Percentiles rank a stretch among this genome's conserved stretches.
Conservation (phyloP, 2,329 filamentous ascomycete species). For the Nothophoma quercina region DNA sequence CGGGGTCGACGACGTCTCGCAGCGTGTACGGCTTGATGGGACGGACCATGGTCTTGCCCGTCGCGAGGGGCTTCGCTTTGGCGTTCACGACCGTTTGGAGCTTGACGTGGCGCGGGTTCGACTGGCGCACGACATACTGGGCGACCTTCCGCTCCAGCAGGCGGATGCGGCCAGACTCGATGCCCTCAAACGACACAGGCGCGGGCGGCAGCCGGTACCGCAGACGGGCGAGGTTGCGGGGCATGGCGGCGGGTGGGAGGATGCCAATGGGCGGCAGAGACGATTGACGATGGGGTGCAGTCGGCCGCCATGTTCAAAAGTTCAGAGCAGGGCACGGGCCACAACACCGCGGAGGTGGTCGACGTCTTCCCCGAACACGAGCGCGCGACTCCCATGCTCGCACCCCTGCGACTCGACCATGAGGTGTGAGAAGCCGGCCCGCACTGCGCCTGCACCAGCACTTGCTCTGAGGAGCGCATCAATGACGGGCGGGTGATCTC, state of each 20-base stretch:
- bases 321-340: slow-evolving; percentile 9
- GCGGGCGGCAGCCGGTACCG: slow-evolving; percentile 31
- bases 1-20: slow-evolving; percentile 49
- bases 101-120: slow-evolving; percentile 33
- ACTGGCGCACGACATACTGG: slow-evolving; percentile 34
- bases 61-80: slow-evolving; percentile 31
- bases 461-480: not conserved
- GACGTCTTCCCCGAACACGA: slow-evolving; percentile 1
- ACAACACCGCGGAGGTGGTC: slow-evolving; percentile 21
- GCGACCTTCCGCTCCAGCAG: slow-evolving; percentile 24
- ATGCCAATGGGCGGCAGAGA: slow-evolving; percentile 19
- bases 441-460: slow-evolving; percentile 6
- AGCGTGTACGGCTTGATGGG: slow-evolving; percentile 46
- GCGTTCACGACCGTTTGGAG: slow-evolving; percentile 36
- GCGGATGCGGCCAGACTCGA: slow-evolving; percentile 10
- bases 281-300: slow-evolving; percentile 5
- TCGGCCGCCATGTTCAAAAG: slow-evolving; percentile 10
- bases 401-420: slow-evolving; percentile 18
- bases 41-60: slow-evolving; percentile 21
- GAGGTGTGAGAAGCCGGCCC: slow-evolving; percentile 13
- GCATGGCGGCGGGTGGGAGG: slow-evolving; percentile 32
- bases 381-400: not conserved
- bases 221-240: slow-evolving; percentile 39
- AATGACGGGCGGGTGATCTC: slow-evolving; percentile 3
- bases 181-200: slow-evolving; percentile 26